Evolutionary conservation across 2,329 filamentous ascomycete genomes (phyloP), one percentile per base, ranked within the genome.

Genomic region (Geosmithia flava): DNA sequence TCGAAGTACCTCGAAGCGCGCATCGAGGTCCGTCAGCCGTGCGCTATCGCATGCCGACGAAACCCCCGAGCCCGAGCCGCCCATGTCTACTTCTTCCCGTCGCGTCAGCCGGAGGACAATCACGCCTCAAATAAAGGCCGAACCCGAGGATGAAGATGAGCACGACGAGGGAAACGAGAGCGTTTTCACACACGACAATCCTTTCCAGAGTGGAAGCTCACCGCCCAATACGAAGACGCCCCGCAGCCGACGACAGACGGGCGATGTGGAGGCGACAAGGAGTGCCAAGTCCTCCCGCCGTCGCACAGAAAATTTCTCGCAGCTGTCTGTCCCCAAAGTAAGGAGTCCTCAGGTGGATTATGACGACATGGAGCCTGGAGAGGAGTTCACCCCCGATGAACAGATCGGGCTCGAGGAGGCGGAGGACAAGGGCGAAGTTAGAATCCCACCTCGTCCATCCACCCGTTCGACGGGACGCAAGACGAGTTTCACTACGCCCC

Each of bases 371-470:
- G 83, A 89, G 51, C 73, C 82, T 0, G 87, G 86, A 3, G 93
- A 97, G 62, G 93, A 98, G 59, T 98, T 97, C 55, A 95, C 90
- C 1, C 87, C 90, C 0, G 88, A 96, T 53, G 91, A 87, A 59
- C 85, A 90, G 64, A 69, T 94, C 13, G 88, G 89, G 53, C 68
- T 95, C 44, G 78, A 83, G 47, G 84, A 90, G 53, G 77, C 83
- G 46, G 77, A 75, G 4, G 68, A 68, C 49, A 69, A 73, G 45
- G 76, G 78, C 44, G 63, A 78, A 52, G 59, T 68, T 45, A 64
- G 68, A 6, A 54, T 73, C 10, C 55, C 68, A n/a, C 63, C 68
- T 39, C 59, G 73, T 49, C 66, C 70, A 30, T 63, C 70, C 16
- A 62, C 68, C 19, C 53, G 46, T 7, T 58, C 59, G 30, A 49